Base-by-base conservation (phyloP, 805 yeast genomes). In the Sugiyamaella marilandica region DNA sequence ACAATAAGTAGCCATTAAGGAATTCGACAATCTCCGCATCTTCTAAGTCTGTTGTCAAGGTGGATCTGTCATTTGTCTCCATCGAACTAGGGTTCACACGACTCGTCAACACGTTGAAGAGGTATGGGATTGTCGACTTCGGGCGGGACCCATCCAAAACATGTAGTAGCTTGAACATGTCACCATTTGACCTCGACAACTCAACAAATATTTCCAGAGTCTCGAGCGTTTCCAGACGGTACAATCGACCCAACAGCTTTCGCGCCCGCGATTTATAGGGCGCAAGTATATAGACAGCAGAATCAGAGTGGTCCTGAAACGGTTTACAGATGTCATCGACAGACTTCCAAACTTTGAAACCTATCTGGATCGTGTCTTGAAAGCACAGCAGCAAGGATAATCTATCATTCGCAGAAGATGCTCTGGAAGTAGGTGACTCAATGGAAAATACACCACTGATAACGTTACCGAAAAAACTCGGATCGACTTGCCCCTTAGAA, bases 91-190 rank as follows among this genome's bases (percentile, higher is more conserved):
- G 66, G 54, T 71, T 73, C 9, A 79, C 71, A 54, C 85, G 70
- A 9, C 81, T 70, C 19, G 68, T 63, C 32, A 85, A 73, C 0
- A 87, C 73, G n/a, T 47, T 44, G 58, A 87, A 73, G 3, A 90
- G 70, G 59, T 79, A 77, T 0, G 95, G 91, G 11, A 89, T 70
- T 0, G 95, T 85, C 4, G 80, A 61, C 52, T 82, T 86, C 0
- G 95, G 86, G 57, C 87, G 80, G 7, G 95, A 85, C 0, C 94
- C 92, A 68, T 91, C 97, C 47, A 91, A 70, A 1, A 86, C 83
- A 65, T 87, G 89, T n/a, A 87, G 66, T 1, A 87, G 62, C 58
- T 83, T 85, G 60, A 82, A 77, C 10, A 81, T 71, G 5, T 77
- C 61, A 41, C 62, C 56, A 26, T 56, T 55, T 5, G 65, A 60